phyloP scores from a whole-genome alignment of 2,329 filamentous ascomycete genomes.

The Nemania abortiva region DNA sequence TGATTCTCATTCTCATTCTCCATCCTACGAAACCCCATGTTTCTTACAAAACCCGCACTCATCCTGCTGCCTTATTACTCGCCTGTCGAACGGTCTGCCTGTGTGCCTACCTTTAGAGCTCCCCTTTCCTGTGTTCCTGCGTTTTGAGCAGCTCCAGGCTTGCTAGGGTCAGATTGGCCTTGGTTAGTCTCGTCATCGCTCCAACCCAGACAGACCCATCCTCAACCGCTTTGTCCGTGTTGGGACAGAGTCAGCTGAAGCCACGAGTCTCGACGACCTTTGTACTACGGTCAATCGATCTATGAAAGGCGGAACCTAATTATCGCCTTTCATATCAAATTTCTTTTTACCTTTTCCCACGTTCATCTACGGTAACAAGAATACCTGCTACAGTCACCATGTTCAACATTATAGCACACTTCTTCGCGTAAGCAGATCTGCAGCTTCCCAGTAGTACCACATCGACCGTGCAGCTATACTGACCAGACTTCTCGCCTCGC shows the following conservation, averaged over 20 bases:
- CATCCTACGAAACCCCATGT: slow-evolving; percentile 18
- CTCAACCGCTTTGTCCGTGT: slow-evolving; percentile 19
- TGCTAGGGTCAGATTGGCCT: slow-evolving; percentile 21
- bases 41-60: slow-evolving; percentile 9
- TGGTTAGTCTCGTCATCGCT: slow-evolving; percentile 13
- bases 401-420: slow-evolving; percentile 43
- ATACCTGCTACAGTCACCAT: slow-evolving; percentile 23
- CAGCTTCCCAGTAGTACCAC: background rate
- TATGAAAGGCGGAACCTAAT: background rate
- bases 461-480: slow-evolving; percentile 14
- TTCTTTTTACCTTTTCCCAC: background rate
- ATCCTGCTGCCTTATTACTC: background rate
- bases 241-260: slow-evolving; percentile 16
- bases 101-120: background rate
- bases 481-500: slow-evolving; percentile 28
- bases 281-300: background rate
- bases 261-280: background rate
- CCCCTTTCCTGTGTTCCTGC: background rate
- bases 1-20: slow-evolving; percentile 11
- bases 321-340: background rate
- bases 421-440: slow-evolving; percentile 38
- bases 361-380: slow-evolving; percentile 1
- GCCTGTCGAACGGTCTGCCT: background rate
- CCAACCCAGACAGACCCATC: slow-evolving; percentile 4
- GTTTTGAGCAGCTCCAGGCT: background rate